Conservation (phyloP, 169 alveolate species). For the Plasmodium vinckei region DNA sequence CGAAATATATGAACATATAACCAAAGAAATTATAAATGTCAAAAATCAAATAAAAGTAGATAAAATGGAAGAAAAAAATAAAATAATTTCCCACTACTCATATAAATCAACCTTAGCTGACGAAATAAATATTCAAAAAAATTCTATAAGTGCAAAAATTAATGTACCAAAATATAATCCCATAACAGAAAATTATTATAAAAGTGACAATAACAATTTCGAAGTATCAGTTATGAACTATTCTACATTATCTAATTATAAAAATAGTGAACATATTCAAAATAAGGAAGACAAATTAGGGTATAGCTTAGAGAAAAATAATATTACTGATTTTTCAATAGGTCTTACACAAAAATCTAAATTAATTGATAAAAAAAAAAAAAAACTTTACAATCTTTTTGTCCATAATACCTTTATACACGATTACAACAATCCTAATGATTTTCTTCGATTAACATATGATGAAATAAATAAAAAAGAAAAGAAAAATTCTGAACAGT, state of each 20-base stretch:
- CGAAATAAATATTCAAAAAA: constrained; percentile 36
- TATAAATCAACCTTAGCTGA: constrained; percentile 13
- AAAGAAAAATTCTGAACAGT: constrained; percentile 3
- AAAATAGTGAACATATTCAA: background rate
- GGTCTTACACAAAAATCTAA: background rate
- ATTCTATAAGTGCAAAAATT: constrained; percentile 11
- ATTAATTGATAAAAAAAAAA: background rate
- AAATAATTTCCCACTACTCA: constrained; percentile 5
- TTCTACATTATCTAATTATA: background rate
- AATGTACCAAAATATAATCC: constrained; percentile 7
- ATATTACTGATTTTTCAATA: background rate
- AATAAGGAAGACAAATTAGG: background rate
- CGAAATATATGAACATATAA: too few relatives aligned
- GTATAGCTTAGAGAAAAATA: background rate
- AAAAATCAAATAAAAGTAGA: background rate
- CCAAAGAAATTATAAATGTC: background rate
- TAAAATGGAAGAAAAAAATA: constrained; percentile 4
- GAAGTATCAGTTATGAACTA: constrained; percentile 5
- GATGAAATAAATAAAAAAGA: background rate
- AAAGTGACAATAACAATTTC: constrained; percentile 7
- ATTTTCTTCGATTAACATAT: background rate
- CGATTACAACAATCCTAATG: background rate
- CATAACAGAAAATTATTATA: constrained; percentile 30
- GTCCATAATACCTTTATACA: constrained; percentile 13
- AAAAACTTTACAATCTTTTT: constrained; percentile 16